A percentile compares a stretch with the other conserved stretches of the same genome.
Evolutionary conservation across 495 filamentous ascomycete species (phyloP).

Genomic region (Penicillium psychrofluorescens): DNA sequence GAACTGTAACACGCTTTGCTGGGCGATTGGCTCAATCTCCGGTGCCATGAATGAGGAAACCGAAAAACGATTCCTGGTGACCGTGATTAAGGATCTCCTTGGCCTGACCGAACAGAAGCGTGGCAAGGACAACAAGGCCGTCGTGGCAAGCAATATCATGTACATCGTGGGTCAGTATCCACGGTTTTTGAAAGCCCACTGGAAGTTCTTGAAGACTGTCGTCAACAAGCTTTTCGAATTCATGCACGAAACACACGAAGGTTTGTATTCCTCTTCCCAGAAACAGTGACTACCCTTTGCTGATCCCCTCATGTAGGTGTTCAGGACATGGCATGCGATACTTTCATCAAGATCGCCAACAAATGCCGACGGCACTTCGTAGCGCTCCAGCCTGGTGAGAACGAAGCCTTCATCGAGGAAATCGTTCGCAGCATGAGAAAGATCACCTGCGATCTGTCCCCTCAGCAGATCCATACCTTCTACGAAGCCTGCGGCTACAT

Average conservation of each 20-base stretch:
- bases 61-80: constrained; percentile 95
- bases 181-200: constrained; percentile 95
- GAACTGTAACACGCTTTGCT: constrained; percentile 98
- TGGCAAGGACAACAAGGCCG: constrained; percentile 98
- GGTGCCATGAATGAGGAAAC: constrained; percentile 99
- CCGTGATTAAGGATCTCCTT: constrained; percentile 97
- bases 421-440: constrained; percentile 92
- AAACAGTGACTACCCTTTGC: not conserved
- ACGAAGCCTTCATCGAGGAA: constrained; percentile 95
- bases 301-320: constrained; percentile 56
- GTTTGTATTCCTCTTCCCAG: constrained; percentile 32
- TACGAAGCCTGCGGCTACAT: constrained; percentile 99
- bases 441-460: constrained; percentile 89
- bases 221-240: constrained; percentile 99
- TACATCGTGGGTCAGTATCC: constrained; percentile 99
- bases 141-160: constrained; percentile 99
- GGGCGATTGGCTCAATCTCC: constrained; percentile 98
- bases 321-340: constrained; percentile 99
- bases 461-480: constrained; percentile 97
- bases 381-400: constrained; percentile 88
- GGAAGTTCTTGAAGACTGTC: constrained; percentile 99
- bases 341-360: constrained; percentile 99
- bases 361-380: constrained; percentile 98
- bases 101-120: constrained; percentile 98
- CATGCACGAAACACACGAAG: constrained; percentile 99